Percentiles rank a stretch among this genome's conserved stretches.
Evolutionary conservation across 176 grass and related monocot species (phyloP).

Genomic region (Raddia guianensis): DNA sequence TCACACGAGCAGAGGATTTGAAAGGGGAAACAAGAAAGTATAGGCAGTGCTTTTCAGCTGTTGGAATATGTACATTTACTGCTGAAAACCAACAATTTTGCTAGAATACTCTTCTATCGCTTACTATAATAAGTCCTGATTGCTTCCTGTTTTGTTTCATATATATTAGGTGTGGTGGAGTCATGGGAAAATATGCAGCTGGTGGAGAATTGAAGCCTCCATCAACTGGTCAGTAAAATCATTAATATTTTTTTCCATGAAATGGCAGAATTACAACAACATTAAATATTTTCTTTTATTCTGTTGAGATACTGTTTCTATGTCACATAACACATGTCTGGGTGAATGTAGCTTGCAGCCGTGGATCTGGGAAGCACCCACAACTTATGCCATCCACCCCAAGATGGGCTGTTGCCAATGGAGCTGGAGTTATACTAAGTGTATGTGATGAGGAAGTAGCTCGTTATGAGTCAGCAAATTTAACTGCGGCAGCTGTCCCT

Average conservation of each 20-base stretch:
- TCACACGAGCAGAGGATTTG: too few species aligned
- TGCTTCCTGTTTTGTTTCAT: slow-evolving; percentile 38
- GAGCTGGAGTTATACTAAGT: slow-evolving; percentile 97
- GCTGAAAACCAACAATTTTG: background rate
- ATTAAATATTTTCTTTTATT: slow-evolving; percentile 2
- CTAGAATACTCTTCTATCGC: slow-evolving; percentile 30
- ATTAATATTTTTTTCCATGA: background rate
- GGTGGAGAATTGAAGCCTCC: slow-evolving; percentile 99
- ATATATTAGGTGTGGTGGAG: slow-evolving; percentile 80
- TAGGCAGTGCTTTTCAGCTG: slow-evolving; percentile 4
- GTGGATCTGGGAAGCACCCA: slow-evolving; percentile 96
- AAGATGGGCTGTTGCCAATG: slow-evolving; percentile 99
- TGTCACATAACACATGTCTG: slow-evolving; percentile 16
- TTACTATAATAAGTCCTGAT: slow-evolving; percentile 28
- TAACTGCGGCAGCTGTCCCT: slow-evolving; percentile 96
- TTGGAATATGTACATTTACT: slow-evolving; percentile 29
- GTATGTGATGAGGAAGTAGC: slow-evolving; percentile 97
- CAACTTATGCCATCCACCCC: slow-evolving; percentile 99
- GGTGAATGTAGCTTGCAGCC: slow-evolving; percentile 67
- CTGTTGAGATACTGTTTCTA: slow-evolving; percentile 4
- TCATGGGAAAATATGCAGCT: slow-evolving; percentile 99
- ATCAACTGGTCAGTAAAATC: slow-evolving; percentile 79
- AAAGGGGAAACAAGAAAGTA: too few species aligned
- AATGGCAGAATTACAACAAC: slow-evolving; percentile 27
- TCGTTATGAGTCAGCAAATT: slow-evolving; percentile 94